These are phyloP conservation scores for Metschnikowia bowlesiae DNA, from an alignment of 805 yeast genomes.

Conservation along the genomic window DNA sequence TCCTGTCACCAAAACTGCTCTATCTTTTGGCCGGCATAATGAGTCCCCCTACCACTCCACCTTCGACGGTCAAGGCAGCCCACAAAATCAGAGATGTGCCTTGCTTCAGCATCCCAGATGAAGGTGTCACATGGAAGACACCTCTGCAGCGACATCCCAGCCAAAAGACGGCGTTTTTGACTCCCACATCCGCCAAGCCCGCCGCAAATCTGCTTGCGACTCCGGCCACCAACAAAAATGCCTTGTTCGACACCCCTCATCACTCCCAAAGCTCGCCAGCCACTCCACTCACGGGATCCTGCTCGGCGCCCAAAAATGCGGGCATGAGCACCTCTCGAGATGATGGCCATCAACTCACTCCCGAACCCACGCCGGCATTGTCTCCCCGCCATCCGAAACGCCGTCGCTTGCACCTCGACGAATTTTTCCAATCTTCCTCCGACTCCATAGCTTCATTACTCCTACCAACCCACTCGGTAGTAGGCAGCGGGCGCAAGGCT, in stretches of 20 bases:
- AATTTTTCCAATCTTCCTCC: slow-evolving; percentile 6
- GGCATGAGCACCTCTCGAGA: background rate
- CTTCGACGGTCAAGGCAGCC: background rate
- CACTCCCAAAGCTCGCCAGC: background rate
- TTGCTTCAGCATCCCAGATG: background rate
- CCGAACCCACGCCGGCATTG: slow-evolving; percentile 31
- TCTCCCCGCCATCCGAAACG: slow-evolving; percentile 20
- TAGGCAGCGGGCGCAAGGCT: slow-evolving; percentile 33
- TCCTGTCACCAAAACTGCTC: background rate
- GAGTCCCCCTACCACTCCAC: slow-evolving; percentile 1
- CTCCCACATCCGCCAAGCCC: background rate
- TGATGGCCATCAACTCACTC: slow-evolving; percentile 16
- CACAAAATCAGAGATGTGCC: background rate
- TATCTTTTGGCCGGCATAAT: background rate
- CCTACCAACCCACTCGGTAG: slow-evolving; percentile 35
- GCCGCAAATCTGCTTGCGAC: slow-evolving; percentile 9
- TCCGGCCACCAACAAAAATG: slow-evolving; percentile 8
- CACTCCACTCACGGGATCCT: background rate
- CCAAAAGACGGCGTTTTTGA: background rate
- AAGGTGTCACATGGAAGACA: background rate
- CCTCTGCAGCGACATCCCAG: background rate
- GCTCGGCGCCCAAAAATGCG: background rate
- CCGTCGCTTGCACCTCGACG: slow-evolving; percentile 16
- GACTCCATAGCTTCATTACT: slow-evolving; percentile 24
- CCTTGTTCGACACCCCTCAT: slow-evolving; percentile 3